Percentiles rank a stretch among this genome's conserved stretches.
Evolutionary conservation across 2,329 filamentous ascomycete genomes (phyloP).

Genomic region (Fusarium sp.): DNA sequence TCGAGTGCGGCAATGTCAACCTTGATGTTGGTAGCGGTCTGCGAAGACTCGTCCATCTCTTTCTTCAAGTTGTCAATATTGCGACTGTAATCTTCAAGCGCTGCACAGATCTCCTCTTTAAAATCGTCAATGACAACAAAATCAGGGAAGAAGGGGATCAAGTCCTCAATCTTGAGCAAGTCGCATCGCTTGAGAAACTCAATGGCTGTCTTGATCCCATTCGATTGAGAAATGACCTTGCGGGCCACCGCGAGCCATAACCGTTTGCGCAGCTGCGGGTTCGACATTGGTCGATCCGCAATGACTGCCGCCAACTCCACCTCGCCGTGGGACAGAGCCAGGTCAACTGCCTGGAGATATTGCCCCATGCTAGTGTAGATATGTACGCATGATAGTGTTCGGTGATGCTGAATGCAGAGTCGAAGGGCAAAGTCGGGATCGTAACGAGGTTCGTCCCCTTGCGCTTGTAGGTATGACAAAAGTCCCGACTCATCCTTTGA

Average conservation of each 20-base stretch:
- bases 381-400: conserved; percentile 93
- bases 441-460: conserved; percentile 87
- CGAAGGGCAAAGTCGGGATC: conserved; percentile 97
- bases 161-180: conserved; percentile 91
- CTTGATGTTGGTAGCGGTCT: conserved; percentile 91
- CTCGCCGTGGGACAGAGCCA: conserved; percentile 89
- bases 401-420: conserved; percentile 92
- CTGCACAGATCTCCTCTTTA: conserved; percentile 96
- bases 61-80: conserved; percentile 89
- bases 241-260: conserved; percentile 96
- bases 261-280: conserved; percentile 86
- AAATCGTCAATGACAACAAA: conserved; percentile 99
- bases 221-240: conserved; percentile 88
- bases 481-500: conserved; percentile 87
- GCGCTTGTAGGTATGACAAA: conserved; percentile 88
- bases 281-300: conserved; percentile 85
- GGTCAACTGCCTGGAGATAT: conserved; percentile 90
- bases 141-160: conserved; percentile 98
- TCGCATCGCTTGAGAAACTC: conserved; percentile 94
- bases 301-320: conserved; percentile 91
- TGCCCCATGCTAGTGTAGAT: conserved; percentile 98
- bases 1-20: conserved; percentile 88
- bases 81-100: conserved; percentile 91
- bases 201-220: conserved; percentile 92
- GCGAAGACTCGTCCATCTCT: conserved; percentile 95